Evolutionary conservation across 768 basidiomycete species (phyloP), one percentile per base, ranked within the genome.

Genomic region (Mycena crocata): DNA sequence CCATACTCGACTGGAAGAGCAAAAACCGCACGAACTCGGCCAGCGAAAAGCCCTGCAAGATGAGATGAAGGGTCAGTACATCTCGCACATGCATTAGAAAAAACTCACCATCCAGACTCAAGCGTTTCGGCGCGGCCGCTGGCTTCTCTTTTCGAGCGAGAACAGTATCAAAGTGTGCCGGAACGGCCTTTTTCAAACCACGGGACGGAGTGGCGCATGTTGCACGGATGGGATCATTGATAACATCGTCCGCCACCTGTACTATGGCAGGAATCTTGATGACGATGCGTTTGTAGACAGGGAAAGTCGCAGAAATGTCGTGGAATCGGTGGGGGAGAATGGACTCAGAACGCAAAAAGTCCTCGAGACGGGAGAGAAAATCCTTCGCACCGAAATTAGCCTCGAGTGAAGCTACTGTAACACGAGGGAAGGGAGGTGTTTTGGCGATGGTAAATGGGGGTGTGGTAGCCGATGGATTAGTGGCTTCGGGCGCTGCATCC

Each of bases 281-380:
- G 10, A 45, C 23, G 21, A 62, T 24, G 10, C 52, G 42, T 28
- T 62, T 62, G 24, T 62, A 62, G 10, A 62, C 52, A 10, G 61
- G 23, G 24, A 62, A 62, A 5, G 42, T 28, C 2, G 61, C 32
- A 12, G 51, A 46, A 15, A 55, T 55, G 14, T 45, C 34, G 44
- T 30, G 3, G 44, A 55, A 55, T 7, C 40, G 44, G 14, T 5
- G 55, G 8, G 63, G 48, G 14, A 57, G 23, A 23, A 69, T 52
- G 37, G 57, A 59, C 19, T 64, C 37, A 2, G 45, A 34, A 17
- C 34, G 48, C 17, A 73, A 44, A 19, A 68, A 69, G 15, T 42
- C 37, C 19, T 51, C 49, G 32, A 73, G 66, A 34, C 64, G 57
- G 26, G n/a, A 17, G 7, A 73, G 61, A 42, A 73, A 73, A 23